Conservation (phyloP, 495 filamentous ascomycete species). For the Aspergillus hancockii region DNA sequence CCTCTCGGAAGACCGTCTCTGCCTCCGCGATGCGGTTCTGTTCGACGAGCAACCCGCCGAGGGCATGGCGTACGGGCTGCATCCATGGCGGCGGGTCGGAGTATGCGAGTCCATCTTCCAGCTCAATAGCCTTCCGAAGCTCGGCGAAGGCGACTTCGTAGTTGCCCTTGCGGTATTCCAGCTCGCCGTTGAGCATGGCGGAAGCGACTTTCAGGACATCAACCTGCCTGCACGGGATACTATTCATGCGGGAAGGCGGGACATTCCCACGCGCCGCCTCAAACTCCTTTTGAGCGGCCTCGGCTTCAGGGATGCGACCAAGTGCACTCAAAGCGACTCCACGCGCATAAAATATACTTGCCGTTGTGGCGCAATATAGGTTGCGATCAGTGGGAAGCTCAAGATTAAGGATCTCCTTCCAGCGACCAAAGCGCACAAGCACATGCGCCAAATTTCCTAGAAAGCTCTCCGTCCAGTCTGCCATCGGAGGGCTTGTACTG, state of each 20-base stretch:
- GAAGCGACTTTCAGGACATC: constrained; percentile 56
- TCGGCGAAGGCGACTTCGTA: constrained; percentile 51
- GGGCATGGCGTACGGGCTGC: constrained; percentile 64
- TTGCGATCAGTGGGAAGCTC: constrained; percentile 46
- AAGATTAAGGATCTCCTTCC: constrained; percentile 54
- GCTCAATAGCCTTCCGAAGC: constrained; percentile 49
- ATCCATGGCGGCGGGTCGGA: constrained; percentile 75
- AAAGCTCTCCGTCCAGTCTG: constrained; percentile 67
- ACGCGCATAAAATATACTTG: constrained; percentile 59
- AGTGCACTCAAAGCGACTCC: constrained; percentile 58
- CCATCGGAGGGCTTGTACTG: constrained; percentile 62
- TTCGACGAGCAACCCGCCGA: constrained; percentile 51
- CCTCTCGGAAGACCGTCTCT: constrained; percentile 55
- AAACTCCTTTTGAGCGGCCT: constrained; percentile 43
- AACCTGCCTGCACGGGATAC: constrained; percentile 53
- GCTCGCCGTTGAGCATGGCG: constrained; percentile 64
- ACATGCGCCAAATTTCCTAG: constrained; percentile 59
- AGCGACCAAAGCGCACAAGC: constrained; percentile 62
- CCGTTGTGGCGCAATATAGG: constrained; percentile 58
- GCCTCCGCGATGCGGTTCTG: constrained; percentile 59
- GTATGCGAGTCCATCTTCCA: constrained; percentile 60
- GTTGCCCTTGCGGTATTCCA: constrained; percentile 59
- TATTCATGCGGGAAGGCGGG: constrained; percentile 45
- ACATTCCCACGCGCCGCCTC: constrained; percentile 43
- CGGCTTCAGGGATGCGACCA: constrained; percentile 42